Evolutionary conservation across 2,329 filamentous ascomycete species (phyloP).

Genomic region (Podosphaera xanthii): DNA sequence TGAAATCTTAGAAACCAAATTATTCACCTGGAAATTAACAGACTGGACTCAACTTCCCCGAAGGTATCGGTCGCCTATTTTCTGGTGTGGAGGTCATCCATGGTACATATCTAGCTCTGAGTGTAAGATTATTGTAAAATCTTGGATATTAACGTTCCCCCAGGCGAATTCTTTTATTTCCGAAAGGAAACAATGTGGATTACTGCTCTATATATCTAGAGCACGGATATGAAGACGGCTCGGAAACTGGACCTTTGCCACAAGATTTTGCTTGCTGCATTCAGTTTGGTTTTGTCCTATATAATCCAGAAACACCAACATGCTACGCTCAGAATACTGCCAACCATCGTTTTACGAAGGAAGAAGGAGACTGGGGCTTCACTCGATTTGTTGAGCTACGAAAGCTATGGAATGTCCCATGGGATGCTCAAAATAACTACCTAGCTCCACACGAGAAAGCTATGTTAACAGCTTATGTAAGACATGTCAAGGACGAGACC

Average conservation of each 20-base stretch:
- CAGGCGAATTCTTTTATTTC: conserved; percentile 88
- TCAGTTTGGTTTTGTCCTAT: conserved; percentile 82
- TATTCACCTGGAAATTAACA: conserved; percentile 71
- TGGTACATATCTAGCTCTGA: conserved; percentile 33
- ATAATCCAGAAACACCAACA: conserved; percentile 82
- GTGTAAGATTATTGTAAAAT: background rate
- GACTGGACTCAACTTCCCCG: conserved; percentile 56
- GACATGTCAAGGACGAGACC: conserved; percentile 67
- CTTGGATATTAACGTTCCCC: conserved; percentile 6
- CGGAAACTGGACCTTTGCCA: conserved; percentile 31
- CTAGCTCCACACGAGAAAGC: conserved; percentile 56
- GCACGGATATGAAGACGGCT: conserved; percentile 56
- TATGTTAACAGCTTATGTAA: conserved; percentile 64
- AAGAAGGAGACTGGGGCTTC: conserved; percentile 96
- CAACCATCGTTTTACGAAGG: conserved; percentile 88
- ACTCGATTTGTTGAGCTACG: conserved; percentile 84
- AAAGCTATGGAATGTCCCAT: conserved; percentile 58
- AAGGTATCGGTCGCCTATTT: conserved; percentile 71
- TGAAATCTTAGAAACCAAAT: conserved; percentile 51
- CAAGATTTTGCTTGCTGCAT: conserved; percentile 94
- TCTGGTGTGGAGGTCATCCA: conserved; percentile 66
- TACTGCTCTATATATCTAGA: conserved; percentile 90
- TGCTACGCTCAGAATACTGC: conserved; percentile 61
- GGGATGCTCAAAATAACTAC: conserved; percentile 45
- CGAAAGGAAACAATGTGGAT: conserved; percentile 83